Evolutionary conservation across 768 basidiomycete species (phyloP).

Genomic region (Boletus reticuloceps): DNA sequence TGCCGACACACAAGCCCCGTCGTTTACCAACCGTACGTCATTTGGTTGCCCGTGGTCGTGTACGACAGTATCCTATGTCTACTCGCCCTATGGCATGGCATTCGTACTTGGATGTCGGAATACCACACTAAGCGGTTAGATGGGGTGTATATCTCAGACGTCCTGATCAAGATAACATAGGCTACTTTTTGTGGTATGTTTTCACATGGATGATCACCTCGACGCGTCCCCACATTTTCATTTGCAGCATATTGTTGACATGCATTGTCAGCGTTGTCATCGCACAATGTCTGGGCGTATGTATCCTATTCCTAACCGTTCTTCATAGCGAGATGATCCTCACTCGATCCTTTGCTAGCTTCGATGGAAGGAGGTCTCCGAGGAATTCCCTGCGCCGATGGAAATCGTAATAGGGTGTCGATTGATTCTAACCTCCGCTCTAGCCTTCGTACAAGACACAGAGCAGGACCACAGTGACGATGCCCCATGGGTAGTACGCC

Average conservation of each 20-base stretch:
- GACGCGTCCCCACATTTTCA: not conserved
- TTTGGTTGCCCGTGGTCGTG: slow-evolving; percentile 9
- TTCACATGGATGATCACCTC: not conserved
- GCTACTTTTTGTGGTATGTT: slow-evolving; percentile 18
- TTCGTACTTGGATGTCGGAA: not conserved
- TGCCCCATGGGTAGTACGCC: not conserved
- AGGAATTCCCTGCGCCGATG: not conserved
- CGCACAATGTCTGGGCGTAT: slow-evolving; percentile 4
- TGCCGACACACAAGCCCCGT: not conserved
- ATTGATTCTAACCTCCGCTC: slow-evolving; percentile 3
- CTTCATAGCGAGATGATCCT: too few species aligned
- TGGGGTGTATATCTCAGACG: slow-evolving; percentile 1
- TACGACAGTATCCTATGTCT: slow-evolving; percentile 8
- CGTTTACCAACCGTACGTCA: not conserved
- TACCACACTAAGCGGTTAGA: not conserved
- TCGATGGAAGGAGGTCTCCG: slow-evolving; percentile 5
- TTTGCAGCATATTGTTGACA: slow-evolving; percentile 9
- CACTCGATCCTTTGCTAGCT: not conserved
- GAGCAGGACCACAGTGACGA: not conserved
- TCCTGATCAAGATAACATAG: slow-evolving; percentile 12
- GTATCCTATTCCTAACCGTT: not conserved
- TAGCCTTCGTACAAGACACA: not conserved
- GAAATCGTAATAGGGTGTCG: slow-evolving; percentile 1
- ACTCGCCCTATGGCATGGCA: slow-evolving; percentile 2
- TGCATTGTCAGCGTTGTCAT: not conserved